A percentile compares a stretch with the other conserved stretches of the same genome.
Conservation (phyloP, 139 green algal species). For the Edaphochlamys debaryana region DNA sequence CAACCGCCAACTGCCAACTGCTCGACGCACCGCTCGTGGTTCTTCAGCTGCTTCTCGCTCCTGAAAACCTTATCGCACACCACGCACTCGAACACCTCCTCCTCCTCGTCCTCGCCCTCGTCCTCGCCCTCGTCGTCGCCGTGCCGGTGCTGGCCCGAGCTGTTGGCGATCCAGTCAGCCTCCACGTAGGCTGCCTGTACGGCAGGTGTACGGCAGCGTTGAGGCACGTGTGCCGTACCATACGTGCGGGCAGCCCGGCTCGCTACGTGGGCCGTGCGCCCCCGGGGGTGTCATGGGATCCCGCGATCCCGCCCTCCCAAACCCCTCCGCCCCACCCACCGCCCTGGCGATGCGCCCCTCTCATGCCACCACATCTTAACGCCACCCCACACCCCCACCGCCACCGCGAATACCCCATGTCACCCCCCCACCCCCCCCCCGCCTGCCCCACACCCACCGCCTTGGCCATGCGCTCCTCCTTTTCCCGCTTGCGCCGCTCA, state of each 20-base stretch:
- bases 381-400: no score
- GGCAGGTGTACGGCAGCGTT: no score
- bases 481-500: slow-evolving; percentile 50
- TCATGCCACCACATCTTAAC: no score
- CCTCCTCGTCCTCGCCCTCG: slow-evolving; percentile 40
- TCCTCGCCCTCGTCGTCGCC: slow-evolving; percentile 61
- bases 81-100: slow-evolving; percentile 79
- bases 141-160: not conserved
- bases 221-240: no score
- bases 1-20: no score
- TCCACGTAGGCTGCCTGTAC: not conserved
- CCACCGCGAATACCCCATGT: no score
- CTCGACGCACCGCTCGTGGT: slow-evolving; percentile 87
- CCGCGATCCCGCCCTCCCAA: no score
- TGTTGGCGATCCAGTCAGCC: not conserved
- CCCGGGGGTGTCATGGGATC: no score
- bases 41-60: slow-evolving; percentile 80
- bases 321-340: no score
- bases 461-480: slow-evolving; percentile 56
- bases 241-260: no score
- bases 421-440: not conserved
- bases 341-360: no score
- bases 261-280: no score
- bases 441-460: slow-evolving; percentile 27
- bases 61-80: slow-evolving; percentile 94